These are phyloP conservation scores for Backusella tuberculispora DNA, from an alignment of 192 early-diverging fungal genomes.

Conservation along the genomic window DNA sequence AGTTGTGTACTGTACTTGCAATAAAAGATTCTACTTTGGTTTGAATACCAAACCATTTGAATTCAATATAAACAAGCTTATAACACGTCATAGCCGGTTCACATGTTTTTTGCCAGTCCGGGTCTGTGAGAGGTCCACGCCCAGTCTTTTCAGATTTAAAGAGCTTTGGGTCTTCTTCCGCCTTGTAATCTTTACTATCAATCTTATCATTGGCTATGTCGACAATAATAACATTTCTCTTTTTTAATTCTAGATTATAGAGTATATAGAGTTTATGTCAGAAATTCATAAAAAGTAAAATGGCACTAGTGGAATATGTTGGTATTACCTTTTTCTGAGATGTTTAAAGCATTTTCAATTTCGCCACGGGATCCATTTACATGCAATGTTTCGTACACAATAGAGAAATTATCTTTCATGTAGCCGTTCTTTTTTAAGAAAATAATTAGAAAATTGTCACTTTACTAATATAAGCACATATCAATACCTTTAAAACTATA, in stretches of 20 bases:
- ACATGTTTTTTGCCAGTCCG: slow-evolving; percentile 62
- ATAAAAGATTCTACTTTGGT: slow-evolving; percentile 66
- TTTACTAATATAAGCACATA: background rate
- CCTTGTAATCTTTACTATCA: slow-evolving; percentile 55
- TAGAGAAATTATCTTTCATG: slow-evolving; percentile 72
- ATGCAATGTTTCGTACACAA: slow-evolving; percentile 77
- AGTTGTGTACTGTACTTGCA: slow-evolving; percentile 54
- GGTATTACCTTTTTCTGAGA: slow-evolving; percentile 28
- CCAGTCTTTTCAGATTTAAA: slow-evolving; percentile 68
- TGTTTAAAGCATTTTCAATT: slow-evolving; percentile 63
- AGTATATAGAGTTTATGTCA: background rate
- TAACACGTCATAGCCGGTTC: slow-evolving; percentile 84
- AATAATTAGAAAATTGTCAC: background rate
- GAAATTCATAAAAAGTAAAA: background rate
- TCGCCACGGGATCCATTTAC: slow-evolving; percentile 69
- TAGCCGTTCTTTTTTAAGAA: slow-evolving; percentile 55
- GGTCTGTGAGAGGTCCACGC: slow-evolving; percentile 64
- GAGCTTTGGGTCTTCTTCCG: slow-evolving; percentile 67
- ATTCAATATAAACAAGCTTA: slow-evolving; percentile 78
- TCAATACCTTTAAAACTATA: slow-evolving; percentile 2
- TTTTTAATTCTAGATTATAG: slow-evolving; percentile 44
- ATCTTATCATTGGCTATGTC: slow-evolving; percentile 71
- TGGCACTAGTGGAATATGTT: background rate
- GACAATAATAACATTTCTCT: slow-evolving; percentile 66
- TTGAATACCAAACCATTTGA: slow-evolving; percentile 77